Evolutionary conservation across 2,329 filamentous ascomycete species (phyloP).

Genomic region (Fusarium keratoplasticum): DNA sequence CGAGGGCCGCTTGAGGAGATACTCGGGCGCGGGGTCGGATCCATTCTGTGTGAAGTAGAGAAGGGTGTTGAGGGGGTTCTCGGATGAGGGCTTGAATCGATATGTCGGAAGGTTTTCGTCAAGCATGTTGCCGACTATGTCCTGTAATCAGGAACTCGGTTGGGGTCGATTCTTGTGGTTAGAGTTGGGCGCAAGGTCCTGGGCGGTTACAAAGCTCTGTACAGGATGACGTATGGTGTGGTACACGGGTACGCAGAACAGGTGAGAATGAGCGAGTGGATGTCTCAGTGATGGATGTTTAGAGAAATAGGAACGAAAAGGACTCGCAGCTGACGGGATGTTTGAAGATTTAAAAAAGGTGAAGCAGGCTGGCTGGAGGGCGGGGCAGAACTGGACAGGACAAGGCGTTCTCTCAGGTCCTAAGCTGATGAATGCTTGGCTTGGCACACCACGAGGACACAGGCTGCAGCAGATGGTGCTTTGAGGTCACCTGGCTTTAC

Average conservation of each 20-base stretch:
- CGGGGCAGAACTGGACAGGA: not conserved
- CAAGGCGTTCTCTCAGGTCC: conserved; percentile 7
- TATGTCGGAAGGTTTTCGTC: conserved; percentile 93
- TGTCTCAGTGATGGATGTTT: not conserved
- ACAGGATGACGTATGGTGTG: conserved; percentile 18
- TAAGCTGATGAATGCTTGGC: not conserved
- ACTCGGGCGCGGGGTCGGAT: conserved; percentile 82
- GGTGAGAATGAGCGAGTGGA: not conserved
- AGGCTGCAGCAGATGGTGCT: not conserved
- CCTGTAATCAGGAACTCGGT: not conserved
- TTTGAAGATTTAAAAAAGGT: not conserved
- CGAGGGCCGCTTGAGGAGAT: conserved; percentile 82
- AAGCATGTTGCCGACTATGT: conserved; percentile 70
- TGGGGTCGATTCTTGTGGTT: conserved; percentile 3
- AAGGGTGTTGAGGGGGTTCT: conserved; percentile 66
- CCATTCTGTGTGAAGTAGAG: conserved; percentile 77
- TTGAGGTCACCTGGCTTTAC: not conserved
- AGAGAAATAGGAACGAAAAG: not conserved
- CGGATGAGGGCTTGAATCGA: conserved; percentile 63
- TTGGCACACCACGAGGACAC: not conserved
- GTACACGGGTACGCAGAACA: not conserved
- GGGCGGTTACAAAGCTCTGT: conserved; percentile 10
- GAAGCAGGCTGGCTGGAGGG: not conserved
- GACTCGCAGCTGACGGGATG: not conserved
- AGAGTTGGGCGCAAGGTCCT: not conserved